These are phyloP conservation scores for Blastobotrys aristatus DNA, from an alignment of 1,139 yeast species.

Conservation along the genomic window DNA sequence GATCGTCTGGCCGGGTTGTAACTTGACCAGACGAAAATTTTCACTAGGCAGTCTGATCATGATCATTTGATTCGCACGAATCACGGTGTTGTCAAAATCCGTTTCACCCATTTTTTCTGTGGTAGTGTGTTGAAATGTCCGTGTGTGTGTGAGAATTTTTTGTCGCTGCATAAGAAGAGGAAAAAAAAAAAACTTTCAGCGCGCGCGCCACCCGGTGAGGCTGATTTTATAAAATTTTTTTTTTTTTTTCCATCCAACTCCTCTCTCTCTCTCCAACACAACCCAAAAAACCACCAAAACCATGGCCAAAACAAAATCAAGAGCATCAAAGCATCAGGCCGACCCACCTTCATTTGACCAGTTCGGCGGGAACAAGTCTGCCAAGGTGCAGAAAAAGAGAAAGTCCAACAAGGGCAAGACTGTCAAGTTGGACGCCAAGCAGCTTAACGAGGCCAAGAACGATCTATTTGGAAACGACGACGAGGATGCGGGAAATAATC, in stretches of 20 bases:
- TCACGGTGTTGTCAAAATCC: background rate
- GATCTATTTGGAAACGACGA: slow-evolving; percentile 70
- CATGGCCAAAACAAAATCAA: slow-evolving; percentile 37
- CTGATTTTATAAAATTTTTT: slow-evolving; percentile 1
- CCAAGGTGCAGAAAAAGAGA: slow-evolving; percentile 25
- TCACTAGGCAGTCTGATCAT: slow-evolving; percentile 79
- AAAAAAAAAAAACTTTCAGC: background rate
- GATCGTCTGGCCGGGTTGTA: slow-evolving; percentile 54
- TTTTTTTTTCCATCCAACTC: slow-evolving; percentile 3
- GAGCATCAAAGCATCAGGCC: slow-evolving; percentile 81
- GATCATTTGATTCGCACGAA: background rate
- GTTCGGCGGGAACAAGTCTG: slow-evolving; percentile 55
- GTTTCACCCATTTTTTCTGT: background rate
- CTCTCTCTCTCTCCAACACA: background rate
- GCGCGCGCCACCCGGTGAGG: background rate
- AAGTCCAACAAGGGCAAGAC: slow-evolving; percentile 34
- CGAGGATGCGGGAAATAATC: slow-evolving; percentile 39
- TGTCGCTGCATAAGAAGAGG: background rate
- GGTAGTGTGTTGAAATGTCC: background rate
- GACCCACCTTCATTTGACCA: slow-evolving; percentile 86
- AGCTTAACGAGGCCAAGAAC: slow-evolving; percentile 66
- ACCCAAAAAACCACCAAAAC: background rate
- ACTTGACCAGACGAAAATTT: slow-evolving; percentile 63
- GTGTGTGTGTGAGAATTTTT: background rate
- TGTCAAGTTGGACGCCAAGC: slow-evolving; percentile 55